Conservation (phyloP, 2,329 filamentous ascomycete genomes). For the Monascus ruber region DNA sequence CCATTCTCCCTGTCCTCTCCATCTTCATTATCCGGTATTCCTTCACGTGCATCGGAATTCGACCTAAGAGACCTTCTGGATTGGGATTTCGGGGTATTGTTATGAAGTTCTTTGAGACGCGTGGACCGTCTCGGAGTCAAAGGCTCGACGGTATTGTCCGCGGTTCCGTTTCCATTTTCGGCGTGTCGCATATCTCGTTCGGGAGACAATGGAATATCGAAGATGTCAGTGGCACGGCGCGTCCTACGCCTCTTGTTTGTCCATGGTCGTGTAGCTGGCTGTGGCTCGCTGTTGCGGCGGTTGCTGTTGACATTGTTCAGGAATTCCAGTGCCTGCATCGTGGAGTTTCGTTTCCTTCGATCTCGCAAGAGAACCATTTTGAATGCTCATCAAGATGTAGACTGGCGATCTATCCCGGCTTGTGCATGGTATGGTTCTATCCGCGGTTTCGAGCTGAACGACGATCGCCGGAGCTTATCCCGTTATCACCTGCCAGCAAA, state of each 20-base stretch:
- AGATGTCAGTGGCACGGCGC: not conserved
- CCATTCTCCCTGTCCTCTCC: too few relatives aligned
- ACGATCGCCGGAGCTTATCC: too few relatives aligned
- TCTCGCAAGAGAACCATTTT: not conserved
- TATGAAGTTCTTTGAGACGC: too few relatives aligned
- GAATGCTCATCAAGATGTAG: not conserved
- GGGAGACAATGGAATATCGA: not conserved
- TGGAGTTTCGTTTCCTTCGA: constrained; percentile 8
- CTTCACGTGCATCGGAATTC: too few relatives aligned
- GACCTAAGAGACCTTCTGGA: too few relatives aligned
- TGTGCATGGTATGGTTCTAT: not conserved
- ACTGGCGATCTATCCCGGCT: not conserved
- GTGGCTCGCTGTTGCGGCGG: not conserved
- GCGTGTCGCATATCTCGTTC: not conserved
- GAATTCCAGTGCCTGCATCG: constrained; percentile 7
- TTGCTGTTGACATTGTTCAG: constrained; percentile 11
- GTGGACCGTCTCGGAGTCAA: too few relatives aligned
- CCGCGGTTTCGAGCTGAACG: too few relatives aligned
- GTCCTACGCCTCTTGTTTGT: not conserved
- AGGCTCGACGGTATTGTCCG: too few relatives aligned
- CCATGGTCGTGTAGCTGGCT: constrained; percentile 1
- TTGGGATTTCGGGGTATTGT: too few relatives aligned
- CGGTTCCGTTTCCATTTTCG: not conserved
- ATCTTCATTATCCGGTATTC: too few relatives aligned
- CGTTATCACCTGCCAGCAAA: too few relatives aligned